Evolutionary conservation across 1,284 basidiomycete genomes (phyloP).

Genomic region (Cutaneotrichosporon arboriforme): DNA sequence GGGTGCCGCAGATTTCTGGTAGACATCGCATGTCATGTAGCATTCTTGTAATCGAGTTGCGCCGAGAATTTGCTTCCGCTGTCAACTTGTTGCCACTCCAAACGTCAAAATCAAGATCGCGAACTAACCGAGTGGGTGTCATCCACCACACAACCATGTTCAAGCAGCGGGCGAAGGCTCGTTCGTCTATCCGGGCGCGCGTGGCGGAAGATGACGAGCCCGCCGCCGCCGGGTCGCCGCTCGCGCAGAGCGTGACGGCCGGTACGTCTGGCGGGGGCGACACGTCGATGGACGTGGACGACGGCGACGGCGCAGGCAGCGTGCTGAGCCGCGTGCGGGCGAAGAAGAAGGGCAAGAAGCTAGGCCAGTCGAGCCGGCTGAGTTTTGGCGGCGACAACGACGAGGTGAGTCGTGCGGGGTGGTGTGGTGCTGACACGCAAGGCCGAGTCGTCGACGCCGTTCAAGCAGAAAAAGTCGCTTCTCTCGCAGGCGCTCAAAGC

Average conservation of each 20-base stretch:
- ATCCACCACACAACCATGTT: constrained; percentile 29
- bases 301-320: constrained; percentile 24
- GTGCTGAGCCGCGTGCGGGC: constrained; percentile 44
- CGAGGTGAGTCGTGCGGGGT: constrained; percentile 17
- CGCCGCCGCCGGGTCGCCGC: constrained; percentile 20
- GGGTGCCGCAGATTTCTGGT: constrained; percentile 35
- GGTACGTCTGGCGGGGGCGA: constrained; percentile 14
- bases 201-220: constrained; percentile 31
- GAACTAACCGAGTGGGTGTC: background rate
- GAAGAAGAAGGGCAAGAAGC: constrained; percentile 27
- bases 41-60: no score
- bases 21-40: background rate
- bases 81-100: constrained; percentile 4
- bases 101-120: background rate
- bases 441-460: constrained; percentile 23
- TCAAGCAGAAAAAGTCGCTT: constrained; percentile 46
- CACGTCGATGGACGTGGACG: constrained; percentile 9
- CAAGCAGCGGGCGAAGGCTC: constrained; percentile 41
- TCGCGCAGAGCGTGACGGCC: constrained; percentile 28
- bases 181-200: constrained; percentile 33
- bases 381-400: constrained; percentile 76
- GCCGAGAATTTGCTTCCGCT: constrained; percentile 15
- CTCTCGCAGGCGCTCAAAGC: constrained; percentile 44
- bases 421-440: constrained; percentile 6
- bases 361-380: constrained; percentile 48